These are phyloP conservation scores for Candida krabiensis DNA, from an alignment of 805 yeast genomes.

Conservation along the genomic window DNA sequence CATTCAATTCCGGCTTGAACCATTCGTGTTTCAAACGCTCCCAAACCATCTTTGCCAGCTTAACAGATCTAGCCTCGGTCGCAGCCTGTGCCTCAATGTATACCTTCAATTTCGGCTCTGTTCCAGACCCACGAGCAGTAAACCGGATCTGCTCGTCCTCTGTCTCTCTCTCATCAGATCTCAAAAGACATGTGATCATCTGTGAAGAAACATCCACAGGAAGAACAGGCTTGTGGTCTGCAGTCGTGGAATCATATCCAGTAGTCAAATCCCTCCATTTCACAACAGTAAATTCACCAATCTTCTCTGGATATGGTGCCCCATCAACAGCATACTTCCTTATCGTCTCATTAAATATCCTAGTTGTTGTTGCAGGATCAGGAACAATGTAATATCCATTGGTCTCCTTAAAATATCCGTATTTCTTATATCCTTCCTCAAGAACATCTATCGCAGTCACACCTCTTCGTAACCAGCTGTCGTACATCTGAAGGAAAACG, in stretches of 20 bases:
- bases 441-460: conserved; percentile 49
- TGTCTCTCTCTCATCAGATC: conserved; percentile 14
- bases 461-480: conserved; percentile 43
- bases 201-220: conserved; percentile 76
- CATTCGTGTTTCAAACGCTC: conserved; percentile 52
- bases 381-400: conserved; percentile 82
- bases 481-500: conserved; percentile 71
- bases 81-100: conserved; percentile 76
- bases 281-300: conserved; percentile 60
- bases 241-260: conserved; percentile 75
- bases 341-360: conserved; percentile 53
- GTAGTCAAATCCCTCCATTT: conserved; percentile 82
- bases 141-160: conserved; percentile 52
- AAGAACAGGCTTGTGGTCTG: conserved; percentile 55
- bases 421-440: conserved; percentile 55
- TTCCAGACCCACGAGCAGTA: conserved; percentile 93
- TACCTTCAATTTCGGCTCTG: conserved; percentile 92
- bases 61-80: conserved; percentile 46
- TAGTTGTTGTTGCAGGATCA: conserved; percentile 48
- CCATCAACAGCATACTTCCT: conserved; percentile 22
- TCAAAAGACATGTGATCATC: conserved; percentile 74
- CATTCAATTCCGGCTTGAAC: conserved; percentile 61
- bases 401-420: conserved; percentile 81
- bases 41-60: conserved; percentile 70
- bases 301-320: conserved; percentile 39